Conservation (phyloP, 2,329 filamentous ascomycete species). For the Lasiodiplodia theobromae region DNA sequence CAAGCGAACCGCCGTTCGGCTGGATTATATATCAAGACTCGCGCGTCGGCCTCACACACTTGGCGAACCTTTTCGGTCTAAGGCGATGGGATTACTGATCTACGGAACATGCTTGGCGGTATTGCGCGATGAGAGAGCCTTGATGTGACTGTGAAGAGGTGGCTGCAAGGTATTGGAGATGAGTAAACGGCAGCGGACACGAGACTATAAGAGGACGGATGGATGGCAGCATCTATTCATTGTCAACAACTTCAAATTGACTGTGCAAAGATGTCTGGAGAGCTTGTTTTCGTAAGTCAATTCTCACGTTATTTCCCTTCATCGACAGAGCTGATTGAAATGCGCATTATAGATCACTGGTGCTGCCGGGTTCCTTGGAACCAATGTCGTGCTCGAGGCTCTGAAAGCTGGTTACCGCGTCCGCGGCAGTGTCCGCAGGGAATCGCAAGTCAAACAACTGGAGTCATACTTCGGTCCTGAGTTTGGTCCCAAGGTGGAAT, state of each 20-base stretch:
- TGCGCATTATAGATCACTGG: constrained; percentile 10
- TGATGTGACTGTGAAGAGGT: background rate
- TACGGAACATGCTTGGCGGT: background rate
- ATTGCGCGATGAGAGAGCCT: background rate
- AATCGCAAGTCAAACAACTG: constrained; percentile 32
- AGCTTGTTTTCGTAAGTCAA: constrained; percentile 21
- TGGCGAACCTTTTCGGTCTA: background rate
- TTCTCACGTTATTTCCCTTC: background rate
- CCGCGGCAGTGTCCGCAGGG: constrained; percentile 29
- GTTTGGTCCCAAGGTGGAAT: constrained; percentile 30
- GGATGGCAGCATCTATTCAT: background rate
- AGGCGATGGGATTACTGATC: background rate
- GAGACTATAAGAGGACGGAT: background rate
- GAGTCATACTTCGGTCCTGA: constrained; percentile 30
- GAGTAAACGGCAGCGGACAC: background rate
- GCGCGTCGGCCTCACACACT: background rate
- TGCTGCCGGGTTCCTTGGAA: constrained; percentile 28
- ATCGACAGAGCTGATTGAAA: background rate
- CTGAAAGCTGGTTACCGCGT: constrained; percentile 30
- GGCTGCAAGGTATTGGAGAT: background rate
- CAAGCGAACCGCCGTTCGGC: background rate
- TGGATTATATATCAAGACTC: background rate
- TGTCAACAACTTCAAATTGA: background rate
- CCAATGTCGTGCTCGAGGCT: constrained; percentile 26
- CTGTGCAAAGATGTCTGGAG: constrained; percentile 4